A percentile compares a stretch with the other conserved stretches of the same genome.
Evolutionary conservation across 768 basidiomycete genomes (phyloP).

Genomic region (Pulveroboletus sp.): DNA sequence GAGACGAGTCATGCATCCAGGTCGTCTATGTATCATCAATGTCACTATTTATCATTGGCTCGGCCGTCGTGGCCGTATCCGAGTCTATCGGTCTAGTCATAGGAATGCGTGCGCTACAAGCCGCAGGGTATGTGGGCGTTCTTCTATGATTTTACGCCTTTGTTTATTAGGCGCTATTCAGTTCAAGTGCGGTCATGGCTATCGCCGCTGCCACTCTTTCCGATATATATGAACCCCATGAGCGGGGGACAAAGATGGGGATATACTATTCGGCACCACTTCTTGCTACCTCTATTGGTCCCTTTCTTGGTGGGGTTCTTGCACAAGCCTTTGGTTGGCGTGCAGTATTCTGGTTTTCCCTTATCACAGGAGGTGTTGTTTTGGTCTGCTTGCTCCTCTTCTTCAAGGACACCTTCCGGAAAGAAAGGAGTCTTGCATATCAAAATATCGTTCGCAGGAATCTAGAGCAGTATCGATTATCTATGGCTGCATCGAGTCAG

Average conservation of each 20-base stretch:
- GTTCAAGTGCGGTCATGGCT: constrained; percentile 64
- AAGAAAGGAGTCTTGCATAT: constrained; percentile 79
- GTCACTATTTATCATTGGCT: constrained; percentile 52
- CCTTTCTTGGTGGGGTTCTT: constrained; percentile 67
- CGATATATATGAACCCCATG: constrained; percentile 75
- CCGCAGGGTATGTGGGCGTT: constrained; percentile 44
- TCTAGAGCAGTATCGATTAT: constrained; percentile 23
- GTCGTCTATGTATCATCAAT: constrained; percentile 56
- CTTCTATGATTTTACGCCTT: neutral
- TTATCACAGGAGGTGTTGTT: constrained; percentile 54
- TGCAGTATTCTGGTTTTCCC: constrained; percentile 80
- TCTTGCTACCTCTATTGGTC: constrained; percentile 65
- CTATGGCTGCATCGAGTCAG: neutral
- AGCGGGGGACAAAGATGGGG: constrained; percentile 81
- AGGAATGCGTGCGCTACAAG: constrained; percentile 66
- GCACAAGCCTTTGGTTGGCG: constrained; percentile 75
- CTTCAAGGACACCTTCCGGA: constrained; percentile 82
- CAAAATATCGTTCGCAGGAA: constrained; percentile 58
- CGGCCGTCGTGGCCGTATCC: constrained; percentile 56
- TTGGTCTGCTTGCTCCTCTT: constrained; percentile 56
- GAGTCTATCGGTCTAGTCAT: constrained; percentile 58
- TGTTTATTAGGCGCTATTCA: constrained; percentile 19
- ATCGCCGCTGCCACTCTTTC: constrained; percentile 79
- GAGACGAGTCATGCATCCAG: constrained; percentile 27
- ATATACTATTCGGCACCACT: constrained; percentile 80